Evolutionary conservation across 2,329 filamentous ascomycete species (phyloP).

Genomic region (Gaeumannomyces sp.): DNA sequence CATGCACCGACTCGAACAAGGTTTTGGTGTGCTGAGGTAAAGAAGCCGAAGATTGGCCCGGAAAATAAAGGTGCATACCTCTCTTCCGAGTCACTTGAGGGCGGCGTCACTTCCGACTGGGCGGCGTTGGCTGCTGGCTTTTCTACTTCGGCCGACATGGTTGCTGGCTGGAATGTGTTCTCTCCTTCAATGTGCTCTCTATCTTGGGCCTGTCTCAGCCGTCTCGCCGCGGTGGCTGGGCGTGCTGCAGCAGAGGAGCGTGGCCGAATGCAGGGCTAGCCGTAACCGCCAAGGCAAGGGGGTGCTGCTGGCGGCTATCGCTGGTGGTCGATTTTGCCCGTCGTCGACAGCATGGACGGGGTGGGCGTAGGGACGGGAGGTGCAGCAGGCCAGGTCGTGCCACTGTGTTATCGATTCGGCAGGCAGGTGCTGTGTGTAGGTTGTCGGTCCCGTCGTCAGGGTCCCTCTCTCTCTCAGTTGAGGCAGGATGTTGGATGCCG

Average conservation of each 20-base stretch:
- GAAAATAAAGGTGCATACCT: not conserved
- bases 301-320: not conserved
- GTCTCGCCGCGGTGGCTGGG: not conserved
- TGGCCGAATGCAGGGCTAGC: not conserved
- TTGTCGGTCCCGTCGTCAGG: not conserved
- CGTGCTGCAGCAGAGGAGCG: not conserved
- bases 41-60: not conserved
- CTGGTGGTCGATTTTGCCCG: not conserved
- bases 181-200: not conserved
- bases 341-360: not conserved
- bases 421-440: not conserved
- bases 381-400: not conserved
- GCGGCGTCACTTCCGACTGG: not conserved
- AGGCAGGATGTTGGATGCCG: not conserved
- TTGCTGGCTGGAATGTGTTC: not conserved
- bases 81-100: constrained; percentile 2
- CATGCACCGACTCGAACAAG: not conserved
- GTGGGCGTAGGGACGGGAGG: not conserved
- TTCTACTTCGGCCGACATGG: not conserved
- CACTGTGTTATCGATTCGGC: not conserved
- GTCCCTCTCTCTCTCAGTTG: not conserved
- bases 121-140: not conserved
- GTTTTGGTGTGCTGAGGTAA: not conserved
- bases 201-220: not conserved
- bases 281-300: not conserved